Evolutionary conservation across 1,284 basidiomycete genomes (phyloP), one percentile per base, ranked within the genome.

Genomic region (Cutaneotrichosporon mucoides): DNA sequence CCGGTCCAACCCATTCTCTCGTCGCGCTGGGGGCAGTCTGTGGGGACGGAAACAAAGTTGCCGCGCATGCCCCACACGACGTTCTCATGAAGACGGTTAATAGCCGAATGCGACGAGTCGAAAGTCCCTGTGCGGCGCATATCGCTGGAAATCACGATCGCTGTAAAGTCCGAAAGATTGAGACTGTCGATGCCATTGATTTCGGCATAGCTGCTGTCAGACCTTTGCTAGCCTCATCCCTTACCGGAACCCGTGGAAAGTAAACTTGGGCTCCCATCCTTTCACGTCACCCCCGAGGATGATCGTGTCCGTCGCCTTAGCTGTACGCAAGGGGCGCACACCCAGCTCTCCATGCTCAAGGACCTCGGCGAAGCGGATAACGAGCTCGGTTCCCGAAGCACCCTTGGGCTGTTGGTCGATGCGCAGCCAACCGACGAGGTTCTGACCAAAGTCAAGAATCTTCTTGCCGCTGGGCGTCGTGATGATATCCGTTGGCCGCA

Each of bases 381-480:
- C 34, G 7, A 60, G 24, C 24, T 24, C 16, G 1, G 47, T 15
- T 9, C 53, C 46, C 11, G 44, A 24, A 24, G 24, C 38, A 2
- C 56, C 59, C n/a, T 53, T 10, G 0, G 64, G 10, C 13, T 65
- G 51, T 12, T 47, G 43, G 5, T 68, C 49, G 36, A 70, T 59
- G 38, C 65, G 44, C 3, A 73, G 34, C 64, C 65, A 6, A 6
- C 73, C 73, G 1, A 70, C 73, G 11, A 75, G 55, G 55, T 75
- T 75, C 50, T 73, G 71, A 1, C 73, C 73, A 59, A 75, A 73
- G 55, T 73, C 72, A 36, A 75, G 36, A 5, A 73, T 51, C 36
- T 24, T 67, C 55, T 71, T 68, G 11, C 72, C 73, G 13, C 59
- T 57, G 6, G 65, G 62, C 0, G 73, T 70, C 24, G 24, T 24